These are phyloP conservation scores for Papiliotrema nemorosa DNA, from an alignment of 1,284 basidiomycete species.

Conservation along the genomic window DNA sequence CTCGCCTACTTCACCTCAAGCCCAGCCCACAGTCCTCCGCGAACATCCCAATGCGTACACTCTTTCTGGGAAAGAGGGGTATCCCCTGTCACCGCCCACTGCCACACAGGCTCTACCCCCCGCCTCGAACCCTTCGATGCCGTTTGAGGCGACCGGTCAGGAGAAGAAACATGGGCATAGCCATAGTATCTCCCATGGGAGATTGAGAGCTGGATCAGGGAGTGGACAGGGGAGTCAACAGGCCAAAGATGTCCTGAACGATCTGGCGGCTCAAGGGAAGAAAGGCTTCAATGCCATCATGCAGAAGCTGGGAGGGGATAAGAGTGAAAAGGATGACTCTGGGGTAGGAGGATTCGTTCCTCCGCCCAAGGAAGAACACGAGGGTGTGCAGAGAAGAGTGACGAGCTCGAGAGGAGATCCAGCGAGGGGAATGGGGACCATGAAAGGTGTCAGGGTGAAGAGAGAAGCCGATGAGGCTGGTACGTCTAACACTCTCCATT, in stretches of 20 bases:
- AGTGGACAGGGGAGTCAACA: conserved; percentile 23
- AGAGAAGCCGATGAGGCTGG: conserved; percentile 89
- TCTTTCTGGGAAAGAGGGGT: conserved; percentile 2
- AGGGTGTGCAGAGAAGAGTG: conserved; percentile 11
- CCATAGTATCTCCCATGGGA: background rate
- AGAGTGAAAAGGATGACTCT: conserved; percentile 8
- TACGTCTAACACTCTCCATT: conserved; percentile 42
- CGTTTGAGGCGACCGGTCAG: background rate
- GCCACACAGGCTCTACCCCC: conserved; percentile 22
- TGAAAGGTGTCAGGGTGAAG: conserved; percentile 73
- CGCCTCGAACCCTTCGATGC: conserved; percentile 18
- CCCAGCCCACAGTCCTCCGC: conserved; percentile 10
- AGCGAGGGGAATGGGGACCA: conserved; percentile 43
- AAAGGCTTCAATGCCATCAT: conserved; percentile 47
- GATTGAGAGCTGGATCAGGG: conserved; percentile 26
- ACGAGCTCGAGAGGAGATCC: conserved; percentile 10
- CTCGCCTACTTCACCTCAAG: conserved; percentile 21
- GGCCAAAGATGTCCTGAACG: conserved; percentile 45
- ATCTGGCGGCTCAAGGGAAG: conserved; percentile 45
- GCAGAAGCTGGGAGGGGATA: conserved; percentile 43
- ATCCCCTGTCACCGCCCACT: conserved; percentile 31
- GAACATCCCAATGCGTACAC: conserved; percentile 22
- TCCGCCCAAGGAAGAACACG: too few species aligned
- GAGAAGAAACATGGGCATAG: conserved; percentile 5
- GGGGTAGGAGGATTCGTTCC: conserved; percentile 7